phyloP scores from a whole-genome alignment of 1,284 basidiomycete genomes.

The Earliella scabrosa region DNA sequence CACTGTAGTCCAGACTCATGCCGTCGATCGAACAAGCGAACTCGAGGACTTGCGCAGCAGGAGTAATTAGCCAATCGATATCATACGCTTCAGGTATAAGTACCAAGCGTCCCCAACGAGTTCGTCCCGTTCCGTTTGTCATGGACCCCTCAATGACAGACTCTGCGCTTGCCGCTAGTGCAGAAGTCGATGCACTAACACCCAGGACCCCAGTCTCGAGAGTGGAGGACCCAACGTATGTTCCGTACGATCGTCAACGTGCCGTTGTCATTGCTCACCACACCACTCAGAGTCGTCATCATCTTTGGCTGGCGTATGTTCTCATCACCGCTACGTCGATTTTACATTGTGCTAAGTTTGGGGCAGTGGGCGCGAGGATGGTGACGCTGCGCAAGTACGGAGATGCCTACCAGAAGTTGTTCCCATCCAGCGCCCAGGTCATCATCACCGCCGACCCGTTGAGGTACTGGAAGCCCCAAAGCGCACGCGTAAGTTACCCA shows the following conservation, averaged over 20 bases:
- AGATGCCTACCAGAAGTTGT: constrained; percentile 8
- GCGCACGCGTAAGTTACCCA: constrained; percentile 2
- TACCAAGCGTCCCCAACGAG: background rate
- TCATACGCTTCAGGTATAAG: background rate
- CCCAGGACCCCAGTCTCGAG: background rate
- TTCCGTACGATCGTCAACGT: background rate
- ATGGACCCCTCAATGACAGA: background rate
- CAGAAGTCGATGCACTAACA: background rate
- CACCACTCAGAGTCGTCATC: constrained; percentile 4
- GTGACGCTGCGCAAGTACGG: constrained; percentile 9
- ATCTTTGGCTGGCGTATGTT: constrained; percentile 16
- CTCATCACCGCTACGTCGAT: background rate
- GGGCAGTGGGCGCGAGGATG: constrained; percentile 15
- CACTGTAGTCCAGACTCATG: too few species aligned
- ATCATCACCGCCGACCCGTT: constrained; percentile 9
- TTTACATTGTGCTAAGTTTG: background rate
- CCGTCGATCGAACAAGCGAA: too few species aligned
- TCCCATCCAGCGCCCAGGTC: constrained; percentile 14
- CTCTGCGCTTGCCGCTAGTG: background rate
- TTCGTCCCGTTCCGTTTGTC: background rate
- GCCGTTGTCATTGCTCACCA: background rate
- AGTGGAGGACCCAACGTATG: constrained; percentile 7
- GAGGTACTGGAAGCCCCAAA: constrained; percentile 11
- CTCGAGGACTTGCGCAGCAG: too few species aligned
- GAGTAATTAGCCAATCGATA: too few species aligned